Evolutionary conservation across 176 grass and related monocot genomes (phyloP).

Genomic region (Musa itinerans): DNA sequence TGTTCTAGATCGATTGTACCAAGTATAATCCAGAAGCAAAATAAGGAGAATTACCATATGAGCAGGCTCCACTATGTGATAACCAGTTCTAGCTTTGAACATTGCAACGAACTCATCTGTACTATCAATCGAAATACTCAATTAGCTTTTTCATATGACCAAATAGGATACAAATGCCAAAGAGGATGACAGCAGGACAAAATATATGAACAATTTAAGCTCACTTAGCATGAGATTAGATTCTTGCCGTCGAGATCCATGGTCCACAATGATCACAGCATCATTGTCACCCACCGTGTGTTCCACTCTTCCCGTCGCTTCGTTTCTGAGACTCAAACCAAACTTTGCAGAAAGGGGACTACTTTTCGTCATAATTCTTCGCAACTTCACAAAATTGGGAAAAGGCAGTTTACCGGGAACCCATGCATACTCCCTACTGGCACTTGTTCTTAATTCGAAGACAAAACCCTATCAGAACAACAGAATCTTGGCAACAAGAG

Average conservation of each 20-base stretch:
- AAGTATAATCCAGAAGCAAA: neutral
- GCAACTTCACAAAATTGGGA: constrained; percentile 23
- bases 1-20: too few species aligned
- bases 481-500: neutral
- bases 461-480: neutral
- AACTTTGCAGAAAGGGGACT: constrained; percentile 22
- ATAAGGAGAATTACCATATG: constrained; percentile 59
- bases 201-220: neutral
- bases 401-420: neutral
- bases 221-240: constrained; percentile 93
- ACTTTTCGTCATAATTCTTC: constrained; percentile 20
- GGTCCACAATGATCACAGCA: constrained; percentile 77
- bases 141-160: neutral
- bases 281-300: constrained; percentile 38
- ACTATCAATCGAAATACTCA: constrained; percentile 12
- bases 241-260: constrained; percentile 84
- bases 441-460: neutral
- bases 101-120: constrained; percentile 79
- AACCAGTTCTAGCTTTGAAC: constrained; percentile 63
- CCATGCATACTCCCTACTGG: neutral
- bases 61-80: constrained; percentile 77
- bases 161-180: neutral
- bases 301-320: constrained; percentile 10
- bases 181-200: neutral
- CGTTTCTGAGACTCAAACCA: constrained; percentile 8